phyloP scores from a whole-genome alignment of 169 alveolate species.

The Cystoisospora suis region DNA sequence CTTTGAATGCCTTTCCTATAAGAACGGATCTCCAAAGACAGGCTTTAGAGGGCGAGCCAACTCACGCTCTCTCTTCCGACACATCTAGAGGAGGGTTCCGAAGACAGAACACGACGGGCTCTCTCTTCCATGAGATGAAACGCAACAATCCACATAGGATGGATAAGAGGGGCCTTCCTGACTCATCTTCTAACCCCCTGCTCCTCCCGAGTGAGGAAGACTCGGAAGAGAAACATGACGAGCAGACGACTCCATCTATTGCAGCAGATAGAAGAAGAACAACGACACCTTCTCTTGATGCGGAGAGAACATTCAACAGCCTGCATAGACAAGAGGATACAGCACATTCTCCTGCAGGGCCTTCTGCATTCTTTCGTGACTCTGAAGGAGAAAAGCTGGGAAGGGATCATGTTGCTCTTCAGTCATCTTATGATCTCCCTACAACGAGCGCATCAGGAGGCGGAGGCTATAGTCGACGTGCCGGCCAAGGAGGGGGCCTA shows the following conservation, averaged over 20 bases:
- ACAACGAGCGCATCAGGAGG: conserved; percentile 61
- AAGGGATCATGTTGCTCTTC: background rate
- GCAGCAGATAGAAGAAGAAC: background rate
- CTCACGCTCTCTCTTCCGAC: background rate
- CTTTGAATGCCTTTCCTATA: background rate
- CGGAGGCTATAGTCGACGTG: conserved; percentile 43
- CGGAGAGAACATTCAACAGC: background rate
- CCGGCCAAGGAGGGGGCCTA: conserved; percentile 61
- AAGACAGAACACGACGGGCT: background rate
- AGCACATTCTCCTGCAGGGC: background rate
- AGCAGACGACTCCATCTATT: too few species aligned
- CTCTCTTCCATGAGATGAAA: background rate
- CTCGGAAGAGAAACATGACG: background rate
- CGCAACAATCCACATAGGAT: background rate
- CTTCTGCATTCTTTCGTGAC: background rate
- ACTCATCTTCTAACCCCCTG: background rate
- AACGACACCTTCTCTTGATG: background rate
- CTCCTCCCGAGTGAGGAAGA: background rate
- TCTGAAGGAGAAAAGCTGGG: background rate
- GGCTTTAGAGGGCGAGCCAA: background rate
- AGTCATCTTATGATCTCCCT: background rate
- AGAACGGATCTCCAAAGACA: background rate
- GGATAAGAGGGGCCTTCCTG: background rate
- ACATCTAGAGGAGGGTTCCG: background rate
- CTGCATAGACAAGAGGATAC: background rate